phyloP scores from a whole-genome alignment of 345 rosid species.

The Abelmoschus esculentus region DNA sequence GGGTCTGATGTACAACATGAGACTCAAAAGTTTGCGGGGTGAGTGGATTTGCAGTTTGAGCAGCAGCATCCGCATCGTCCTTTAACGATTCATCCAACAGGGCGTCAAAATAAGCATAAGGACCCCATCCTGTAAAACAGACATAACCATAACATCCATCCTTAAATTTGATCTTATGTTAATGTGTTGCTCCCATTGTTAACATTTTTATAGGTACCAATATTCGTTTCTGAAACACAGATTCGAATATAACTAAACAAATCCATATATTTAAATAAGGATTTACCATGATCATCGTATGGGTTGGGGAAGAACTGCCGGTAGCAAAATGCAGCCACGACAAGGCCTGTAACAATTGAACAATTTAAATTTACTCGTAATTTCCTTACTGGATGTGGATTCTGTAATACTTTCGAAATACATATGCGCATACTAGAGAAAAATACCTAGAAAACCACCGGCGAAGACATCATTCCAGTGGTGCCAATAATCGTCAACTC shows the following conservation, averaged over 20 bases:
- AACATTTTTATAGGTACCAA: no score
- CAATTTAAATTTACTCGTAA: not conserved
- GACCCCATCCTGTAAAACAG: conserved; percentile 46
- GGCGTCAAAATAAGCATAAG: conserved; percentile 62
- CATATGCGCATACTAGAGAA: no score
- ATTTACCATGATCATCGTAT: conserved; percentile 40
- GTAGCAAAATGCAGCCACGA: conserved; percentile 51
- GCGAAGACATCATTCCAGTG: conserved; percentile 87
- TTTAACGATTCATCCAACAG: conserved; percentile 26
- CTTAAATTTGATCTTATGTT: no score
- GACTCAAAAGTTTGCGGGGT: conserved; percentile 8
- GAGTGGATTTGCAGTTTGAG: conserved; percentile 16
- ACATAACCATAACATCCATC: not conserved
- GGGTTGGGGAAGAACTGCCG: conserved; percentile 61
- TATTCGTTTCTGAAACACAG: no score
- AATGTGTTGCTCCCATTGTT: no score
- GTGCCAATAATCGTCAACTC: conserved; percentile 84
- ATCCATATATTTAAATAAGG: no score
- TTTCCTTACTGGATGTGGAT: not conserved
- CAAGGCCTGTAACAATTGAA: conserved; percentile 29
- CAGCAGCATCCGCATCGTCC: not conserved
- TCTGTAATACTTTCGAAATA: no score
- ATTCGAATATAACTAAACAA: no score
- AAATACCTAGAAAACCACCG: conserved; percentile 57
- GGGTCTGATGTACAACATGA: not conserved